Base-by-base conservation (phyloP, 352 stramenopile genomes). In the Globisporangium camurandrum region DNA sequence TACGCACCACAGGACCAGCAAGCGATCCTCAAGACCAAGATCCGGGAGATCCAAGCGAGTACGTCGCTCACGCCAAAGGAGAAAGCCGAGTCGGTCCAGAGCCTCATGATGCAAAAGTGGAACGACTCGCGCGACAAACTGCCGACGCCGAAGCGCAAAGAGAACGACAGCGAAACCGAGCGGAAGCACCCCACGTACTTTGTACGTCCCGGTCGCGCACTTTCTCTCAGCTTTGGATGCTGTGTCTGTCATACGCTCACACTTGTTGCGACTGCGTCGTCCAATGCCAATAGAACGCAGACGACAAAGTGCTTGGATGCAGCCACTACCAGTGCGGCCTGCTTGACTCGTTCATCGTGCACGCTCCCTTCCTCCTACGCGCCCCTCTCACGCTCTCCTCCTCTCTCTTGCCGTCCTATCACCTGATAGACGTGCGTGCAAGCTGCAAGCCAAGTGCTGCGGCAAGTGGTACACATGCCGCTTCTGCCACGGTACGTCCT, bases 21-120 rank as follows among this genome's bases (percentile, higher is more conserved):
- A 53, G 62, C 70, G 3, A 45, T 64, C 14, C 30, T 93, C 37
- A 90, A 93, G 57, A 64, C 63, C 4, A 75, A 88, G 42, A 93
- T 93, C 54, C 67, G 75, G 0, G 57, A 89, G 53, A 90, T 93
- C 50, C 79, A 93, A 48, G 73, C 79, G 24, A 88, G 75, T 48
- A 80, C 71, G 23, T 83, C 75, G 30, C 54, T 93, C 7, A 89
- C 76, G 1, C 76, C 76, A 14, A 88, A 89, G 56, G 75, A 89
- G 62, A 93, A 93, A 51, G 78, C 78, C 20, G 75, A 90, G 44
- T 86, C 69, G 10, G 74, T 93, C 34, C 78, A 93, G 50, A 84
- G 85, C 28, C 69, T 93, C 28, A 93, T 93, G 82, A 93, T 90
- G 79, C 81, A 91, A 60, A 57, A 78, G 27, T 93, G 78, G 77